These are phyloP conservation scores for Solanum hybrid DNA, from an alignment of 305 asterid genomes.

Conservation along the genomic window DNA sequence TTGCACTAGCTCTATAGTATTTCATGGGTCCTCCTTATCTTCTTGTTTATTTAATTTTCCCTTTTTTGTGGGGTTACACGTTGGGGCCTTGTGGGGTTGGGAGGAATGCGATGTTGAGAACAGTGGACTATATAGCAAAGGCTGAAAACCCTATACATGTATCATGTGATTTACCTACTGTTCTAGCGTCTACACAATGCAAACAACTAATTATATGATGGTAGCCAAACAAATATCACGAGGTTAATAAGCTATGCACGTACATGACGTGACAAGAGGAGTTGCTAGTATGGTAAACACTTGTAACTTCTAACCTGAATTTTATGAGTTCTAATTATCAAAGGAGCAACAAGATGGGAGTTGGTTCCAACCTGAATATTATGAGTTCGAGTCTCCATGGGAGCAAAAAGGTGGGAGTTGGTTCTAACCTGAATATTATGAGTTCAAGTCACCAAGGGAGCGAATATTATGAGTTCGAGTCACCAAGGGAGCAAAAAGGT, in stretches of 20 bases:
- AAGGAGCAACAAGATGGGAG: background rate
- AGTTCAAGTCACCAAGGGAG: background rate
- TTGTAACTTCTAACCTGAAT: background rate
- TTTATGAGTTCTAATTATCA: background rate
- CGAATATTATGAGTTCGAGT: background rate
- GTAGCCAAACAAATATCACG: background rate
- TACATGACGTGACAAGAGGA: background rate
- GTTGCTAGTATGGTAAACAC: too few species aligned
- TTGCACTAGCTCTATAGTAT: background rate
- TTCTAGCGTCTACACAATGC: constrained; percentile 11
- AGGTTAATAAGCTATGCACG: constrained; percentile 18
- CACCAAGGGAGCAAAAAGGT: background rate
- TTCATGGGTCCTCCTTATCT: background rate
- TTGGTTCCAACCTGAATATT: background rate
- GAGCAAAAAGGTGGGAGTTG: background rate
- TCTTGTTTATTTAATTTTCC: background rate
- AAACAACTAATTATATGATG: background rate
- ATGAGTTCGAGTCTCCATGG: background rate
- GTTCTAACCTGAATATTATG: background rate
- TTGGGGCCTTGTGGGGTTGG: background rate
- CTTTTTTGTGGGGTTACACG: background rate
- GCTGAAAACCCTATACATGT: constrained; percentile 11
- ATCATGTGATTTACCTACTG: constrained; percentile 14
- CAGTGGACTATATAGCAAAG: constrained; percentile 2
- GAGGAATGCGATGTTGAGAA: background rate